Percentiles rank a stretch among this genome's conserved stretches.
Conservation (phyloP, 139 green algal genomes). For the Picochlorum sp. region DNA sequence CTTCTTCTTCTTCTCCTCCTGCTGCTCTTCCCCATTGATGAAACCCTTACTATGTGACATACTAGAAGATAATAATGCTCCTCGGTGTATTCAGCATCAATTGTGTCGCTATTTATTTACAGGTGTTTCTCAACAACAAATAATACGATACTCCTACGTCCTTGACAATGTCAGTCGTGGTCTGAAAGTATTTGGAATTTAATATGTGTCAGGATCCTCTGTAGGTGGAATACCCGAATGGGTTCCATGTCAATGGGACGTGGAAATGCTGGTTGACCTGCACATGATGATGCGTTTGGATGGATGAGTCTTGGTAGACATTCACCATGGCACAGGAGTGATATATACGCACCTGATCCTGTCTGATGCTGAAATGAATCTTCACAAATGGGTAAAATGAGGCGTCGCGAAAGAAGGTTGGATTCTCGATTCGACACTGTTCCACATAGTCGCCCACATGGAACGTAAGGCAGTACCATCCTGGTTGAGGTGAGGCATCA, state of each 20-base stretch:
- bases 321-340: not conserved
- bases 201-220: slow-evolving; percentile 42
- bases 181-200: not conserved
- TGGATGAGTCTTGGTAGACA: not conserved
- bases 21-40: not conserved
- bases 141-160: too few relatives aligned
- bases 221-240: slow-evolving; percentile 93
- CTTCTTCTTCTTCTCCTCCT: not conserved
- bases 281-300: not conserved
- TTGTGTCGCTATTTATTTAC: too few relatives aligned
- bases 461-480: slow-evolving; percentile 75
- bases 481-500: slow-evolving; percentile 41
- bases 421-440: slow-evolving; percentile 32
- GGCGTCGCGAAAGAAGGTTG: slow-evolving; percentile 33
- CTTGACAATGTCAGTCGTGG: too few relatives aligned
- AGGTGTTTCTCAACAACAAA: too few relatives aligned
- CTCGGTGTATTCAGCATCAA: too few relatives aligned
- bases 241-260: slow-evolving; percentile 85
- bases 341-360: slow-evolving; percentile 28
- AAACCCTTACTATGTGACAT: too few relatives aligned
- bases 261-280: slow-evolving; percentile 78
- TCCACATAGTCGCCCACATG: slow-evolving; percentile 61
- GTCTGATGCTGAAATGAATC: slow-evolving; percentile 66
- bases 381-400: slow-evolving; percentile 73
- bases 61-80: too few relatives aligned